phyloP scores from a whole-genome alignment of 495 filamentous ascomycete species.

The Jackrogersella multiformis region DNA sequence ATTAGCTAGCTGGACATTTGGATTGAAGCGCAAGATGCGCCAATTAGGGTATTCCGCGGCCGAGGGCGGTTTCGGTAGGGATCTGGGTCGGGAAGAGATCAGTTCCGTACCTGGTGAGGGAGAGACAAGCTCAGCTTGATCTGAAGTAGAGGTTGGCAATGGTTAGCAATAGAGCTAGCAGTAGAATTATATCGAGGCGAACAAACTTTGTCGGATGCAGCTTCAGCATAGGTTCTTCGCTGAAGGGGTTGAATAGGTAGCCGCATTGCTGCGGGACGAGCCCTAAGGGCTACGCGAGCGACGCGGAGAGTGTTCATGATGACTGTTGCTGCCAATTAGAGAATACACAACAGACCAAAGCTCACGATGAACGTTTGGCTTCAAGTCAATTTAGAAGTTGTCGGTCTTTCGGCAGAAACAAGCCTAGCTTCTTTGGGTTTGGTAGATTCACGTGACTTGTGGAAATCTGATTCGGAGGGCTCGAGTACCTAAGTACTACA shows the following conservation, averaged over 20 bases:
- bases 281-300: constrained; percentile 84
- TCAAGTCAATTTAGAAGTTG: constrained; percentile 55
- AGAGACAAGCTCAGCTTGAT: constrained; percentile 97
- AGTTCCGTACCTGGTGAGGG: constrained; percentile 88
- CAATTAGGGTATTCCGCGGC: constrained; percentile 10
- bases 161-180: constrained; percentile 17
- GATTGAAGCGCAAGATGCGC: constrained; percentile 14
- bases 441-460: constrained; percentile 28
- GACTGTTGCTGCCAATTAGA: constrained; percentile 62
- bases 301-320: constrained; percentile 93
- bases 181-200: constrained; percentile 6
- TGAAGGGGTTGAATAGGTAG: constrained; percentile 76
- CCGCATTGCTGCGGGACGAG: constrained; percentile 73
- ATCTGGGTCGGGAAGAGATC: background rate
- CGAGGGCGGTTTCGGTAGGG: background rate
- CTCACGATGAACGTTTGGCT: constrained; percentile 44
- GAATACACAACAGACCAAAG: constrained; percentile 44
- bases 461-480: background rate
- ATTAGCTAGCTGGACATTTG: constrained; percentile 50
- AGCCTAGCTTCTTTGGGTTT: constrained; percentile 32
- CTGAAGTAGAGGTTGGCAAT: constrained; percentile 64
- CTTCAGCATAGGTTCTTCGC: constrained; percentile 93
- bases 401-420: constrained; percentile 50
- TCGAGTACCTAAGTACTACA: no score
- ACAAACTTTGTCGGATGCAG: constrained; percentile 78